Conservation (phyloP, 2,329 filamentous ascomycete genomes). For the Tolypocladium capitatum region DNA sequence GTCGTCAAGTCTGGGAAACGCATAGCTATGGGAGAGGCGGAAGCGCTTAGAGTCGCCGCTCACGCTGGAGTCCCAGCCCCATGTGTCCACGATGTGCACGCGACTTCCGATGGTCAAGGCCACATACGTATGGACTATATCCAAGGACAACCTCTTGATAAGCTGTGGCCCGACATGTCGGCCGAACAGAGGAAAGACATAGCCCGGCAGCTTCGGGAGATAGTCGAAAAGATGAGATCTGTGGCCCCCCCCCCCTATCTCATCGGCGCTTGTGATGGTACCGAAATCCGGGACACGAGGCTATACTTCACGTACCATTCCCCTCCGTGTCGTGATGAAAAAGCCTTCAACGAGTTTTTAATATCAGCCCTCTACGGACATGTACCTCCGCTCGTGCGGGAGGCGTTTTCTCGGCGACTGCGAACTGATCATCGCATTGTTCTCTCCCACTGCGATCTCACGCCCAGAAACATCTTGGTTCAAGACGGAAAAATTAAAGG, state of each 20-base stretch:
- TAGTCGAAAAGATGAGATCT: constrained; percentile 13
- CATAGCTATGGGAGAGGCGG: constrained; percentile 12
- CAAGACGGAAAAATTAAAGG: constrained; percentile 23
- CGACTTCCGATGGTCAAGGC: constrained; percentile 7
- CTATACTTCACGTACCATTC: constrained; percentile 8
- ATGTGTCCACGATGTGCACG: constrained; percentile 6
- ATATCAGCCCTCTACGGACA: constrained; percentile 5
- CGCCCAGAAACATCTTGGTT: constrained; percentile 29
- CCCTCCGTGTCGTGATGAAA: constrained; percentile 10
- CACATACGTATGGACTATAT: constrained; percentile 14
- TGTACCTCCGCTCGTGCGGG: constrained; percentile 8
- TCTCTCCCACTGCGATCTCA: constrained; percentile 39
- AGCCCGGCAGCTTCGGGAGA: constrained; percentile 11
- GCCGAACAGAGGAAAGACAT: constrained; percentile 9
- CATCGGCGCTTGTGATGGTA: constrained; percentile 14
- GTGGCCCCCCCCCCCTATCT: constrained; percentile 8
- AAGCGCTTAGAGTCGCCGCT: constrained; percentile 10
- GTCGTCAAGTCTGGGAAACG: constrained; percentile 13
- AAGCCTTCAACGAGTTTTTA: constrained; percentile 13
- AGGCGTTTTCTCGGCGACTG: constrained; percentile 11
- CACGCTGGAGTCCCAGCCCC: constrained; percentile 11
- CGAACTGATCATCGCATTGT: constrained; percentile 18
- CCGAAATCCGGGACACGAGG: constrained; percentile 13
- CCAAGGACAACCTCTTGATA: constrained; percentile 12
- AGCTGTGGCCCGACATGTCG: constrained; percentile 12